These are phyloP conservation scores for Erythrophleum ivorense DNA, from an alignment of 331 rosid genomes.

Conservation along the genomic window DNA sequence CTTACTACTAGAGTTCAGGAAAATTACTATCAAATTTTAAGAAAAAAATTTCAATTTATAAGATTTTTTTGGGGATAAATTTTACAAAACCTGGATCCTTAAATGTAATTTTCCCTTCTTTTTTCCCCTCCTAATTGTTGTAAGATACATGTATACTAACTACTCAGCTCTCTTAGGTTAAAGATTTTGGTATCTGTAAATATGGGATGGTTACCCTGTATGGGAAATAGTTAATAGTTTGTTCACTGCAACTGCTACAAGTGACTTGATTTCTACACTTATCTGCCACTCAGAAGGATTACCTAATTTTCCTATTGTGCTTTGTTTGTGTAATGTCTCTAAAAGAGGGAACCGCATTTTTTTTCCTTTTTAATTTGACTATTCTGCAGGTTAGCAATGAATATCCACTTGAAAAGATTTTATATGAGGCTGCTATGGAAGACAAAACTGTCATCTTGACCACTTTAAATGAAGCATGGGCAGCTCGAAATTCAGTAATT, in stretches of 20 bases:
- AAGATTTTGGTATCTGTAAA: conserved; percentile 13
- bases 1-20: too few relatives aligned
- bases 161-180: conserved; percentile 7
- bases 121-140: not conserved
- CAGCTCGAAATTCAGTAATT: conserved; percentile 75
- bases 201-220: conserved; percentile 23
- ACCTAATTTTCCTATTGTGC: conserved; percentile 34
- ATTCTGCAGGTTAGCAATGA: conserved; percentile 61
- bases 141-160: not conserved
- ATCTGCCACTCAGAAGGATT: conserved; percentile 33
- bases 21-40: too few relatives aligned
- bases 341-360: conserved; percentile 13
- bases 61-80: too few relatives aligned
- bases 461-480: conserved; percentile 96
- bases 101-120: not conserved
- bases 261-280: conserved; percentile 25
- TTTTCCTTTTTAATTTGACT: conserved; percentile 29
- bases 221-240: conserved; percentile 23
- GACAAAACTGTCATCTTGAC: conserved; percentile 87
- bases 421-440: conserved; percentile 75
- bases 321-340: conserved; percentile 10
- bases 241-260: conserved; percentile 1
- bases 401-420: conserved; percentile 62
- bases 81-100: too few relatives aligned
- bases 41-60: too few relatives aligned